Evolutionary conservation across 345 rosid species (phyloP).

Genomic region (Pistacia integerrima): DNA sequence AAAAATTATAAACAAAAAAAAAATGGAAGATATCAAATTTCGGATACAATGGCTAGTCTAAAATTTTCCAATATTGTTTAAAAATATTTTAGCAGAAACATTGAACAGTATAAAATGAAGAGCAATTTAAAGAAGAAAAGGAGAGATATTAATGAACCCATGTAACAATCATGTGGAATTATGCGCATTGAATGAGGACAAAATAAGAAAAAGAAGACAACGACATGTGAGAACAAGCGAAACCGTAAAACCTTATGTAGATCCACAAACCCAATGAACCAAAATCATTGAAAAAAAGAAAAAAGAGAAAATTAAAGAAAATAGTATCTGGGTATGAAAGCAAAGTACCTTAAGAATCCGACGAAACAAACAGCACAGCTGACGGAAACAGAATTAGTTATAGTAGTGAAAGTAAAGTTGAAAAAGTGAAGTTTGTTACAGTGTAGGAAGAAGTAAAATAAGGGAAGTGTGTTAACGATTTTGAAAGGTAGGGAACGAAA

Average conservation of each 20-base stretch:
- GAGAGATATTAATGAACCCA: background rate
- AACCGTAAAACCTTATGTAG: no score
- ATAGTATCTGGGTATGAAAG: slow-evolving; percentile 5
- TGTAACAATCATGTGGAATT: background rate
- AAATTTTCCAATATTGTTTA: background rate
- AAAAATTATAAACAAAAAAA: background rate
- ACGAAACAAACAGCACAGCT: background rate
- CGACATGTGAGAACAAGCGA: background rate
- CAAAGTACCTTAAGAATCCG: background rate
- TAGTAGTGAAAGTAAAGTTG: no score
- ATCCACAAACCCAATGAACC: background rate
- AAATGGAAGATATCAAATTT: background rate
- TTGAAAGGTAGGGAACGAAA: background rate
- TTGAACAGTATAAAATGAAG: background rate
- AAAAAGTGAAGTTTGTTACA: background rate
- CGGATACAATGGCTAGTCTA: background rate
- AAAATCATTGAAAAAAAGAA: background rate
- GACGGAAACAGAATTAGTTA: no score
- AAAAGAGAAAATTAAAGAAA: background rate
- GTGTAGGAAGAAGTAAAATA: background rate
- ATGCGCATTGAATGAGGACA: background rate
- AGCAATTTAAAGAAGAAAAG: background rate
- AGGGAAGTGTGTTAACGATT: no score
- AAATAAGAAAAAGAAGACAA: background rate
- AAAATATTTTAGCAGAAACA: background rate